phyloP scores from a whole-genome alignment of 768 basidiomycete species.

The Tephrocybe sp. region DNA sequence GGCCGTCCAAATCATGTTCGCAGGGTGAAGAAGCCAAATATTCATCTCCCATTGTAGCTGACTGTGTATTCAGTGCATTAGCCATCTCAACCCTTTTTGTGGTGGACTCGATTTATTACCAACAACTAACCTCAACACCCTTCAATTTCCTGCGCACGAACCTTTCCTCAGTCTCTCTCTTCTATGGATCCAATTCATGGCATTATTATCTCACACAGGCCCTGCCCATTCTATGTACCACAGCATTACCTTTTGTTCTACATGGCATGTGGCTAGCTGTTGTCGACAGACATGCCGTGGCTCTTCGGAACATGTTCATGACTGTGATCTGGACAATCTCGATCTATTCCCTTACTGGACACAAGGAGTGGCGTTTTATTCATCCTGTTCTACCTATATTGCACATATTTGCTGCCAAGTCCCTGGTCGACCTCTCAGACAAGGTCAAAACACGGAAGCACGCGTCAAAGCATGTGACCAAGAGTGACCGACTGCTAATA shows the following conservation, averaged over 20 bases:
- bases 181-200: slow-evolving; percentile 85
- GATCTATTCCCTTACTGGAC: slow-evolving; percentile 77
- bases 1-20: slow-evolving; percentile 34
- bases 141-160: slow-evolving; percentile 84
- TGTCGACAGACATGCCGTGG: slow-evolving; percentile 23
- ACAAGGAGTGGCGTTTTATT: slow-evolving; percentile 98
- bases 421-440: slow-evolving; percentile 51
- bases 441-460: slow-evolving; percentile 1
- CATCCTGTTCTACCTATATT: slow-evolving; percentile 87
- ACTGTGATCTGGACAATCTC: slow-evolving; percentile 58
- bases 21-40: slow-evolving; percentile 42
- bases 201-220: slow-evolving; percentile 90
- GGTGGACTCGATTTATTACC: slow-evolving; percentile 74
- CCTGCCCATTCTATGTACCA: slow-evolving; percentile 76
- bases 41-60: not conserved
- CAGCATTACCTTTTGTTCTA: slow-evolving; percentile 68
- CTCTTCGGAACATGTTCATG: slow-evolving; percentile 43
- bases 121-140: slow-evolving; percentile 64
- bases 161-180: slow-evolving; percentile 80
- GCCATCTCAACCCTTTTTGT: slow-evolving; percentile 31
- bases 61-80: slow-evolving; percentile 18
- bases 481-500: not conserved
- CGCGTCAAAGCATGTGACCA: not conserved
- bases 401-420: slow-evolving; percentile 74
- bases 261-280: slow-evolving; percentile 51